These are phyloP conservation scores for Chrysosporium keratinophilum DNA, from an alignment of 2,329 filamentous ascomycete species.

Conservation along the genomic window DNA sequence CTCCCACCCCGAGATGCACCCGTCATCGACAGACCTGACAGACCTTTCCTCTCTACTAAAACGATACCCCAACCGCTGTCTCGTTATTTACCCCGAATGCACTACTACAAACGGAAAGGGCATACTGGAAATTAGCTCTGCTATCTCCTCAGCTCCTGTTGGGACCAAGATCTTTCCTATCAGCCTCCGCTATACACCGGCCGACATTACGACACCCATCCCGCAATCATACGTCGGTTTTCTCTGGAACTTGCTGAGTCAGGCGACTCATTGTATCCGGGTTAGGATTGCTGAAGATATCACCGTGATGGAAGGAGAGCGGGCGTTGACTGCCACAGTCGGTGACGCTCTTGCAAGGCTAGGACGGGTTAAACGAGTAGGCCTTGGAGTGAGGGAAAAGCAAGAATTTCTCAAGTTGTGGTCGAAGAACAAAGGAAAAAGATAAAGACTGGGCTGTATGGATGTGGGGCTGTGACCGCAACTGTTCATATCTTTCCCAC, in stretches of 20 bases:
- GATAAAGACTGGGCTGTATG: neutral
- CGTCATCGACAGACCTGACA: constrained; percentile 44
- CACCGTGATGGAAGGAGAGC: constrained; percentile 46
- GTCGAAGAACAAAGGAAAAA: constrained; percentile 22
- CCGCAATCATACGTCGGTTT: constrained; percentile 64
- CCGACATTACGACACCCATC: constrained; percentile 82
- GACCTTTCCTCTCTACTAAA: constrained; percentile 54
- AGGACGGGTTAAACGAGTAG: constrained; percentile 79
- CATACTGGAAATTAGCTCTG: constrained; percentile 72
- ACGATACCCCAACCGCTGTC: constrained; percentile 60
- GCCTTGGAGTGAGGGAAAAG: constrained; percentile 74
- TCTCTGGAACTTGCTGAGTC: constrained; percentile 74
- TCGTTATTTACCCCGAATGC: constrained; percentile 87
- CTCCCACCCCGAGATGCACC: constrained; percentile 43
- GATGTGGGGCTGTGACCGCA: neutral
- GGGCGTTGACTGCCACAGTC: constrained; percentile 62
- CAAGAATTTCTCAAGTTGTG: constrained; percentile 66
- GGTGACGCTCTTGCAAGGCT: constrained; percentile 79
- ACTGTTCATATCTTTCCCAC: neutral
- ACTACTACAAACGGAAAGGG: constrained; percentile 89
- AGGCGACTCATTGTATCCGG: constrained; percentile 77
- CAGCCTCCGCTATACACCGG: constrained; percentile 76
- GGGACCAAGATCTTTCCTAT: constrained; percentile 77
- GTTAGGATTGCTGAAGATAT: constrained; percentile 79
- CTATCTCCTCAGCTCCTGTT: constrained; percentile 56